Conservation (phyloP, 257 asterid species). For the Orobanche coerulescens region DNA sequence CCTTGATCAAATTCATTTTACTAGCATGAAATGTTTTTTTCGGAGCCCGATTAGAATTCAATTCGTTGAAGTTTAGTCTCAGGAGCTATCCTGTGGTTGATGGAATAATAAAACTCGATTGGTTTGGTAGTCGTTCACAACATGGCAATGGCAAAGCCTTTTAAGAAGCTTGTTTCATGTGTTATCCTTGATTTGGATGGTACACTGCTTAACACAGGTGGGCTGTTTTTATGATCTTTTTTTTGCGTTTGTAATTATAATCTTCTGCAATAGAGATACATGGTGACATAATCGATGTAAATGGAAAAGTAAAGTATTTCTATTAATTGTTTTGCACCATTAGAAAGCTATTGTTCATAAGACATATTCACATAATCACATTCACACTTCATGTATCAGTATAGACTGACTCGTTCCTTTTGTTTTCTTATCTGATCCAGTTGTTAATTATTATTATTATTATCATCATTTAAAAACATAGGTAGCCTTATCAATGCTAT, state of each 20-base stretch:
- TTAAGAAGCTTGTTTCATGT: conserved; percentile 55
- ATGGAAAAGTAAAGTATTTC: background rate
- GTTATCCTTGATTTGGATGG: conserved; percentile 96
- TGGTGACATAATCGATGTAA: conserved; percentile 10
- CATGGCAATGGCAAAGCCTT: conserved; percentile 36
- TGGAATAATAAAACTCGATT: conserved; percentile 9
- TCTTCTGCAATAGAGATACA: background rate
- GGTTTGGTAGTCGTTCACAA: background rate
- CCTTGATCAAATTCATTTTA: background rate
- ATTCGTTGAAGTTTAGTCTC: background rate
- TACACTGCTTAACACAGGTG: conserved; percentile 86
- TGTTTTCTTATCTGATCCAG: background rate
- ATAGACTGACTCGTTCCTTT: background rate
- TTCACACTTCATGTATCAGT: background rate
- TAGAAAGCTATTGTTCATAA: background rate
- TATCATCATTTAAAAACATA: no score
- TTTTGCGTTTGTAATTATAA: background rate
- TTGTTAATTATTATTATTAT: background rate
- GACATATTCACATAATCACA: no score
- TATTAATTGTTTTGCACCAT: background rate
- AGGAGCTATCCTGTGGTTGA: conserved; percentile 7
- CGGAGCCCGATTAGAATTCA: no score
- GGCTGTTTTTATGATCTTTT: conserved; percentile 15
- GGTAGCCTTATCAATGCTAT: no score
- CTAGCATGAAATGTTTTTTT: background rate